Conservation (phyloP, 2,329 filamentous ascomycete species). For the Hypoxylon sp. region DNA sequence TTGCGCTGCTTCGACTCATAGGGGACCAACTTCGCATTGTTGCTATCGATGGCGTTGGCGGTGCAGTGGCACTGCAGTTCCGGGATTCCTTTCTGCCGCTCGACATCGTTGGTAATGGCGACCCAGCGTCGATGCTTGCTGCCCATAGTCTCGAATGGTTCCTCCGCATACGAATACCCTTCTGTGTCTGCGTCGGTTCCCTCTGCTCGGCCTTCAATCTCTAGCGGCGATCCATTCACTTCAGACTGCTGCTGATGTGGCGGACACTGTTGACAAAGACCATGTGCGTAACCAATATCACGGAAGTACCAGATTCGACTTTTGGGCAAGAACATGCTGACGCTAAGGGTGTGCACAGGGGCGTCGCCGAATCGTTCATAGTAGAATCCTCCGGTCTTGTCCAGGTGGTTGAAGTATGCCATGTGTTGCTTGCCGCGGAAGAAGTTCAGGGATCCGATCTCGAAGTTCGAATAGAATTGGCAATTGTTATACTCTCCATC, state of each 20-base stretch:
- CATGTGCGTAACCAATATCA: slow-evolving; percentile 56
- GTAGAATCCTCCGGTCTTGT: slow-evolving; percentile 58
- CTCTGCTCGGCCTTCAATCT: slow-evolving; percentile 8
- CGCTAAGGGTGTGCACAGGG: slow-evolving; percentile 62
- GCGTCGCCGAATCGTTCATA: slow-evolving; percentile 58
- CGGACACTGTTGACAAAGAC: slow-evolving; percentile 53
- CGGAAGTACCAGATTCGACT: slow-evolving; percentile 61
- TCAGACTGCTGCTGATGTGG: slow-evolving; percentile 38
- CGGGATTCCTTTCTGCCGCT: slow-evolving; percentile 48
- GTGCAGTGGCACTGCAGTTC: slow-evolving; percentile 52
- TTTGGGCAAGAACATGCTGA: slow-evolving; percentile 62
- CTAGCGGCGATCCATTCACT: slow-evolving; percentile 27
- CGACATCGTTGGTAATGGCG: slow-evolving; percentile 50
- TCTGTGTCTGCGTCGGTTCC: slow-evolving; percentile 8
- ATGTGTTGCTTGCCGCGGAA: slow-evolving; percentile 58
- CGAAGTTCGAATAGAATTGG: slow-evolving; percentile 62
- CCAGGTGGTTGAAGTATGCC: slow-evolving; percentile 59
- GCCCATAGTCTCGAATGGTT: slow-evolving; percentile 38
- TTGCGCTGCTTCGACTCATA: slow-evolving; percentile 57
- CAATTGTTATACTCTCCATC: slow-evolving; percentile 58
- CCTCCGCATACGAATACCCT: background rate
- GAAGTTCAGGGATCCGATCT: slow-evolving; percentile 61
- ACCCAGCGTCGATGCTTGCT: slow-evolving; percentile 50
- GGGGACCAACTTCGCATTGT: slow-evolving; percentile 58
- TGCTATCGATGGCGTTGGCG: slow-evolving; percentile 54